Evolutionary conservation across 768 basidiomycete genomes (phyloP), one percentile per base, ranked within the genome.

Genomic region (Candolleomyces eurysporus): DNA sequence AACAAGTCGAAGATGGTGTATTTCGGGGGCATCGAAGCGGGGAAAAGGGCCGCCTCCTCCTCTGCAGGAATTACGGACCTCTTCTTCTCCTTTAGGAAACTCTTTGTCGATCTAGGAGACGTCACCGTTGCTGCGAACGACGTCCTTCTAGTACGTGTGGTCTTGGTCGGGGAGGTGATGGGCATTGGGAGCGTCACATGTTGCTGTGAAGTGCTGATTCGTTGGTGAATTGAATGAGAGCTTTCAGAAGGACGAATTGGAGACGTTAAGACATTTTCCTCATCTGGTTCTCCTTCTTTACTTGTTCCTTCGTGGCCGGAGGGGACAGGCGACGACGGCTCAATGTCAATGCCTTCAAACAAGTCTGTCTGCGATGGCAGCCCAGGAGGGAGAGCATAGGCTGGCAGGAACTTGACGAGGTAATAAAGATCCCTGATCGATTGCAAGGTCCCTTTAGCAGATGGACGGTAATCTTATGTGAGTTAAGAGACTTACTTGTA

Each of bases 351-450:
- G 32, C 32, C 48, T 14, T 36, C 57, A 43, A 57, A 11, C 36
- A 36, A 32, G 26, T 66, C 65, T 21, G 46, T 31, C 32, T 79
- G 40, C 76, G 83, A 58, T 4, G 72, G 72, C 63, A 83, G 72
- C 32, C 83, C 82, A 2, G 80, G 67, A 1, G 86, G 85, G 4
- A 87, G 71, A 0, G 81, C 79, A 64, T 87, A 88, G 11, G 83
- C 76, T 4, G 89, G 88, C n/a, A 91, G 79, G 69, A 85, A 89
- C 68, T 88, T 90, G 68, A 88, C 84, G 48, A 87, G 81, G 63
- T 87, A 81, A 72, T 87, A 89, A 13, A 90, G 73, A 69, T 90
- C 87, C 65, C 79, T 81, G 56, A 8, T 21, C n/a, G n/a, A n/a
- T n/a, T n/a, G n/a, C 9, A 45, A 26, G 36, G 21, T 16, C 4